phyloP scores from a whole-genome alignment of 768 basidiomycete genomes.

The Mycena galopus region DNA sequence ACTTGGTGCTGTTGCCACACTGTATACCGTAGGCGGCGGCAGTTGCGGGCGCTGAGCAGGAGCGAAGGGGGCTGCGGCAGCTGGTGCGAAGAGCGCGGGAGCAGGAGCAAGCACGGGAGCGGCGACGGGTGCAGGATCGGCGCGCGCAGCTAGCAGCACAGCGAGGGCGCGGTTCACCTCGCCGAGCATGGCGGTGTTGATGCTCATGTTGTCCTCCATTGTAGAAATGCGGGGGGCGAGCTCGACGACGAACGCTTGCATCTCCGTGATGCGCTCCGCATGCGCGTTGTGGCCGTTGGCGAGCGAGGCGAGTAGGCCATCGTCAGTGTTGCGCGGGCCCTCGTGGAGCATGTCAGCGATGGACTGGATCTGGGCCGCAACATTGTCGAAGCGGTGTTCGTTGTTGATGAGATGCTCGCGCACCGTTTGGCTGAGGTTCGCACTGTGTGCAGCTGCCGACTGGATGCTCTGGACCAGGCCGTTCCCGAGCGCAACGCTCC shows the following conservation, averaged over 20 bases:
- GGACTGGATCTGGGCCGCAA: too few relatives aligned
- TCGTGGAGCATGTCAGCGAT: not conserved
- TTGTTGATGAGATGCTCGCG: not conserved
- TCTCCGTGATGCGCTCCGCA: not conserved
- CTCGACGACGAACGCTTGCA: not conserved
- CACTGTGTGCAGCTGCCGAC: not conserved
- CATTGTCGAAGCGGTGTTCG: not conserved
- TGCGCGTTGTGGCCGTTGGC: not conserved
- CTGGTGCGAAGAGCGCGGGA: not conserved
- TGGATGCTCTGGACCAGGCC: not conserved
- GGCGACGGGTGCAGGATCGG: not conserved
- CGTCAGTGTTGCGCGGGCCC: constrained; percentile 6
- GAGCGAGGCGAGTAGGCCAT: not conserved
- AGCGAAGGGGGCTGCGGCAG: not conserved
- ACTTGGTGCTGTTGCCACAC: too few relatives aligned
- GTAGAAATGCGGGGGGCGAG: not conserved
- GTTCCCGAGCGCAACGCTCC: not conserved
- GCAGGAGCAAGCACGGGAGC: not conserved
- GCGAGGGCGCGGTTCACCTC: not conserved
- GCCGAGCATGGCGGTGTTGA: not conserved
- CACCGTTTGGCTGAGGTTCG: not conserved
- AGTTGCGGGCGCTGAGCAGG: too few relatives aligned
- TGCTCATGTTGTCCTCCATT: not conserved
- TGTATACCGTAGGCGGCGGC: too few relatives aligned
- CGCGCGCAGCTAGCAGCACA: not conserved